Evolutionary conservation across 2,329 filamentous ascomycete species (phyloP), one percentile per base, ranked within the genome.

Genomic region (Xylaria sp.): DNA sequence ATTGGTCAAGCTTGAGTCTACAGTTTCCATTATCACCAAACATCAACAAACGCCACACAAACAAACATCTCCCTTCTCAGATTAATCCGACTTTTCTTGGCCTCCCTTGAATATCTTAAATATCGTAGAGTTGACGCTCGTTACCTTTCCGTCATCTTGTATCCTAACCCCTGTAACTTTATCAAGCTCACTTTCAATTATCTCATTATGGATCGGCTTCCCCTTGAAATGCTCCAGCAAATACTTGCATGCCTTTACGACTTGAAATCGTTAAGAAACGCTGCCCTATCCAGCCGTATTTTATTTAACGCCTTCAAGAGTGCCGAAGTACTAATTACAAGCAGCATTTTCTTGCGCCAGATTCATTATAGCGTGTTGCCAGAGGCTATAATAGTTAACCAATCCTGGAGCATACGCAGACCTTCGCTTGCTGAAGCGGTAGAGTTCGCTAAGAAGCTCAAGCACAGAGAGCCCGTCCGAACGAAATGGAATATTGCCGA

Each of bases 401-500:
- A 61, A 17, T 65, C 63, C 6, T 44, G 31, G 22, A 1, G 5
- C 33, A 20, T 65, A 6, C 45, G 49, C 13, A 2, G 4, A 7
- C 25, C 13, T 29, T 61, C 58, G 15, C 2, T 60, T 5, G 9
- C 1, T 17, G 39, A 63, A 3, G 33, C 11, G 1, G 5, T 45
- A 9, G 47, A 22, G 13, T 60, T 68, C n/a, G 55, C 25, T 27
- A n/a, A 22, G 22, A n/a, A 31, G 1, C 27, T 59, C 17, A 7
- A 31, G 13, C 6, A 10, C 6, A 39, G 62, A 39, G 9, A 63
- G 29, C 55, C 50, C 11, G 25, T 36, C 11, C 45, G 47, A 2
- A 50, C 25, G 5, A 47, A 45, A 7, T 69, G 45, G 63, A 44
- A 22, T 7, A 42, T 72, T 9, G 31, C 47, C 36, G 53, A 66